Evolutionary conservation across 2,329 filamentous ascomycete genomes (phyloP).

Genomic region (Chrysoporthe cubensis): DNA sequence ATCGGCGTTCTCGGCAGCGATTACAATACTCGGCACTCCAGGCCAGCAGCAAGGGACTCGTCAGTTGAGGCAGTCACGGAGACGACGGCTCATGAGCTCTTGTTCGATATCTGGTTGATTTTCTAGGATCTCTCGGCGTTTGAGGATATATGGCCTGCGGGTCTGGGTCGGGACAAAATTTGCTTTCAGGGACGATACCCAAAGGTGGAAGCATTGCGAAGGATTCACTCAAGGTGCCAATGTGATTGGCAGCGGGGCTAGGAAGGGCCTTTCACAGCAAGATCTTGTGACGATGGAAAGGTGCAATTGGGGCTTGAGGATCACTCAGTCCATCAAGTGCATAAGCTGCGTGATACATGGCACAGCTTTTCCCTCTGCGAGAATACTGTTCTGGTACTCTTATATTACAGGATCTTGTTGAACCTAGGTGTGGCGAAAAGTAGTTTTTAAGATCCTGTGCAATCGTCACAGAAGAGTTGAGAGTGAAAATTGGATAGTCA

Average conservation of each 20-base stretch:
- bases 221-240: conserved; percentile 7
- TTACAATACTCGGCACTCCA: conserved; percentile 9
- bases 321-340: neutral
- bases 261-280: neutral
- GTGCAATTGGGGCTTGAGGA: neutral
- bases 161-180: conserved; percentile 22
- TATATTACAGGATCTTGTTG: neutral
- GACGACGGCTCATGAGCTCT: neutral
- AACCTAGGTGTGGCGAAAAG: neutral
- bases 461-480: neutral
- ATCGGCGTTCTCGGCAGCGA: conserved; percentile 28
- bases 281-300: neutral
- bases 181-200: conserved; percentile 39
- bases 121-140: conserved; percentile 18
- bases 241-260: neutral
- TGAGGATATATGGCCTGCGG: conserved; percentile 15
- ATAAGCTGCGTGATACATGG: neutral
- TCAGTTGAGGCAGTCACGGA: conserved; percentile 25
- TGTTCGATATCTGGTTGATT: neutral
- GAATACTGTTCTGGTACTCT: neutral
- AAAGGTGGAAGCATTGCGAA: conserved; percentile 23
- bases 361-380: neutral
- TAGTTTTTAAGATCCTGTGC: neutral
- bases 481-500: neutral
- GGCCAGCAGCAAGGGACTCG: conserved; percentile 9